phyloP scores from a whole-genome alignment of 306 rosid species.

The Pterocarpus macrocarpus region DNA sequence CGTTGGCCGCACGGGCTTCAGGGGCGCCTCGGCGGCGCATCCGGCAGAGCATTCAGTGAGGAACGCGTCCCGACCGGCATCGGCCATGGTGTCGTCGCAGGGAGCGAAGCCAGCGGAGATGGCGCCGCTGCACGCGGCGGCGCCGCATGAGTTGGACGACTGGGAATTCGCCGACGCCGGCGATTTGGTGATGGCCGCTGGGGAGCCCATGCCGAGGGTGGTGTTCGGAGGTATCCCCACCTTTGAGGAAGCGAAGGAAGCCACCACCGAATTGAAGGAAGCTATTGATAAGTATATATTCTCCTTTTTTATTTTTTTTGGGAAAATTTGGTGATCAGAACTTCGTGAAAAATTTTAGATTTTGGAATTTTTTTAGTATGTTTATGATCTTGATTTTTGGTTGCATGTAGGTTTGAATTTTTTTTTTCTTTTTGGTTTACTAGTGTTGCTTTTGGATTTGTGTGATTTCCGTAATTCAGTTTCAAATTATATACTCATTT shows the following conservation, averaged over 20 bases:
- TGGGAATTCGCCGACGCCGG: slow-evolving; percentile 73
- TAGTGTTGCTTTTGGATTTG: neutral
- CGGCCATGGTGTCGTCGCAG: slow-evolving; percentile 54
- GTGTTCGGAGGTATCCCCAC: slow-evolving; percentile 70
- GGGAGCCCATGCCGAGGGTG: slow-evolving; percentile 71
- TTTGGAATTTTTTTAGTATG: neutral
- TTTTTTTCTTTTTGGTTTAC: too few species aligned
- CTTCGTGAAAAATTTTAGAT: neutral
- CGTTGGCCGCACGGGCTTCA: slow-evolving; percentile 42
- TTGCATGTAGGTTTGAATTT: too few species aligned
- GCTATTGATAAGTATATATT: slow-evolving; percentile 72
- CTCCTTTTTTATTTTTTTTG: neutral
- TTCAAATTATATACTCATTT: too few species aligned
- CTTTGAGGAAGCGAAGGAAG: slow-evolving; percentile 75
- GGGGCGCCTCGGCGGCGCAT: slow-evolving; percentile 51
- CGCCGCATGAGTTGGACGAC: slow-evolving; percentile 55
- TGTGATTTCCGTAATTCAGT: neutral
- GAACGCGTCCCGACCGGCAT: slow-evolving; percentile 42
- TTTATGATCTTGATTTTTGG: neutral
- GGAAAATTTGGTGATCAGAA: neutral
- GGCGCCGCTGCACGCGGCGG: slow-evolving; percentile 45
- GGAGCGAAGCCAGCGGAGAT: slow-evolving; percentile 40
- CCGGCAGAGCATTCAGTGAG: slow-evolving; percentile 54
- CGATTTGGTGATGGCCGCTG: slow-evolving; percentile 56
- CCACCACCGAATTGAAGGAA: slow-evolving; percentile 75